phyloP scores from a whole-genome alignment of 306 rosid species.

The Cucurbita maxima region DNA sequence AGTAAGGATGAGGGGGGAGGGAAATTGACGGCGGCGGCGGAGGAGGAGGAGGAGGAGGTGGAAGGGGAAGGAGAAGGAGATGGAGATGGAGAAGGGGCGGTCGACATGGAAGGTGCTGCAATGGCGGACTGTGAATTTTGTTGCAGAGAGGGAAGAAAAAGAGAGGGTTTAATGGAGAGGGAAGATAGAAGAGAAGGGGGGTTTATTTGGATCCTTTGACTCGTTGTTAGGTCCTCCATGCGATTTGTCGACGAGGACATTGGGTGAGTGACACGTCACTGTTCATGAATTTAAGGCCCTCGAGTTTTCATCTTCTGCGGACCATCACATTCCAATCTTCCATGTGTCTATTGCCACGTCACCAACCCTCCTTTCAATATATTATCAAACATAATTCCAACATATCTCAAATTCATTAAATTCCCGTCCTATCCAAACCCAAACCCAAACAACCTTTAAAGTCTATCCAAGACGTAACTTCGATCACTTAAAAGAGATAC shows the following conservation, averaged over 20 bases:
- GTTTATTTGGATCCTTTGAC: slow-evolving; percentile 22
- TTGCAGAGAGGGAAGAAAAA: neutral
- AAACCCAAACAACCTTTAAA: too few relatives aligned
- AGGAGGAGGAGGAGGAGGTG: neutral
- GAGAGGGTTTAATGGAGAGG: slow-evolving; percentile 1
- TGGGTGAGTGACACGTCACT: slow-evolving; percentile 18
- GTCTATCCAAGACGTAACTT: too few relatives aligned
- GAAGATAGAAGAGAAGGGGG: neutral
- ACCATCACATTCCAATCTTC: neutral
- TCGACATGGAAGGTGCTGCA: neutral
- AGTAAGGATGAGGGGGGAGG: slow-evolving; percentile 9
- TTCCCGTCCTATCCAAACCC: too few relatives aligned
- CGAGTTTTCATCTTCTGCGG: neutral
- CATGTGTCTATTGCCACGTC: neutral
- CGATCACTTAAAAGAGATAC: too few relatives aligned
- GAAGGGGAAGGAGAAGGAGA: slow-evolving; percentile 10
- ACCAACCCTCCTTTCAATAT: neutral
- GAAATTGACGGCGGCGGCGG: neutral
- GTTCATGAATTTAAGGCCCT: slow-evolving; percentile 15
- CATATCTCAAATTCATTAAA: too few relatives aligned
- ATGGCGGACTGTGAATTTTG: neutral
- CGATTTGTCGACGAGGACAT: neutral
- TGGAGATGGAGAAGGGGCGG: neutral
- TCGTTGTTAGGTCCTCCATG: neutral
- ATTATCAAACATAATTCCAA: too few relatives aligned